phyloP scores from a whole-genome alignment of 352 stramenopile species.

The Aphanomyces invadans region DNA sequence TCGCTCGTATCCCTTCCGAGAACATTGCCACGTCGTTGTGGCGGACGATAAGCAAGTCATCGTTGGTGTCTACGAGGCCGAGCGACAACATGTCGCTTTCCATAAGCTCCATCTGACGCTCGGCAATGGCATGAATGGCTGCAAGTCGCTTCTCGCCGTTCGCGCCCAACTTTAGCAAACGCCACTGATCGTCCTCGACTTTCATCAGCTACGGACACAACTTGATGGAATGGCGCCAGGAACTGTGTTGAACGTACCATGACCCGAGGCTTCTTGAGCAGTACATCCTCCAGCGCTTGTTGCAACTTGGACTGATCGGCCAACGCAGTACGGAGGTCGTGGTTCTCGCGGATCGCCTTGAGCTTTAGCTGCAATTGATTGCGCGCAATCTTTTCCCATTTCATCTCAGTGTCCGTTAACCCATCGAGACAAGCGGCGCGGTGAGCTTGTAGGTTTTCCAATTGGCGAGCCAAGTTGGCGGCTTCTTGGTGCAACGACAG shows the following conservation, averaged over 20 bases:
- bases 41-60: too few species aligned
- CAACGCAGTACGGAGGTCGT: background rate
- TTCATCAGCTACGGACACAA: background rate
- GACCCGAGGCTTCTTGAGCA: slow-evolving; percentile 8
- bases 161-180: background rate
- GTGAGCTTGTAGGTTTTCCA: background rate
- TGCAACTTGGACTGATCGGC: background rate
- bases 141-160: background rate
- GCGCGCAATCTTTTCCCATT: background rate
- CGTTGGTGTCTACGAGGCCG: too few species aligned
- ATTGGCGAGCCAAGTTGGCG: background rate
- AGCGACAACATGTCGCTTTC: too few species aligned
- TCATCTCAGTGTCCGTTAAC: background rate
- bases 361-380: slow-evolving; percentile 1
- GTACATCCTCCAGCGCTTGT: too few species aligned
- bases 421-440: background rate
- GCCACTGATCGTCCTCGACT: background rate
- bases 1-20: too few species aligned
- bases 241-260: too few species aligned
- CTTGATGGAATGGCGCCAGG: background rate
- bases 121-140: slow-evolving; percentile 12
- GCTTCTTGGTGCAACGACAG: background rate
- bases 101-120: slow-evolving; percentile 4
- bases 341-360: background rate
- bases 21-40: too few species aligned